Percentiles rank a stretch among this genome's conserved stretches.
Conservation (phyloP, 202 grass and related monocot species). For the Musa balbisiana region DNA sequence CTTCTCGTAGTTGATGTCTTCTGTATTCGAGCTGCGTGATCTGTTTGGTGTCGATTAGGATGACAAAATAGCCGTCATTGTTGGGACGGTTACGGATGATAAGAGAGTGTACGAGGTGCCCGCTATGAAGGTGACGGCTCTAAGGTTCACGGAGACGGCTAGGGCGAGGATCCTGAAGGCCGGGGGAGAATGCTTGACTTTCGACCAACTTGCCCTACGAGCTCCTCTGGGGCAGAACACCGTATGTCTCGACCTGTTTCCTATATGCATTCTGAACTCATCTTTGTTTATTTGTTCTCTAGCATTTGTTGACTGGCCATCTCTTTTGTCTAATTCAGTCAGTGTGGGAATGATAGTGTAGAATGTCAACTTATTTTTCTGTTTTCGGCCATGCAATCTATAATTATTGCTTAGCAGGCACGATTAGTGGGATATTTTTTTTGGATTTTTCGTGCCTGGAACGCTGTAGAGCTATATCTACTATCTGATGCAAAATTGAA, state of each 20-base stretch:
- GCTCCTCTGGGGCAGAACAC: conserved; percentile 8
- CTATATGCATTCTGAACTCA: not conserved
- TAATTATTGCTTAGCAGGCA: too few relatives aligned
- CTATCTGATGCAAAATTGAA: too few relatives aligned
- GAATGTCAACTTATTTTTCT: too few relatives aligned
- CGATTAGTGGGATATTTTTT: too few relatives aligned
- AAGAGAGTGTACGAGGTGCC: not conserved
- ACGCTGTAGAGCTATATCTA: too few relatives aligned
- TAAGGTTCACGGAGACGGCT: conserved; percentile 8
- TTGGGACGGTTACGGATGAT: conserved; percentile 6
- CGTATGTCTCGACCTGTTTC: not conserved
- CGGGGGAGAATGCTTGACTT: conserved; percentile 8
- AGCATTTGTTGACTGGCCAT: too few relatives aligned
- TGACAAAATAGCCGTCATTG: not conserved
- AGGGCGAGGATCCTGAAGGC: conserved; percentile 13
- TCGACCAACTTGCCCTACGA: conserved; percentile 8
- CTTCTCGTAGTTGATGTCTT: not conserved
- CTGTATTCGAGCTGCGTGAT: not conserved
- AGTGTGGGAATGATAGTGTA: too few relatives aligned
- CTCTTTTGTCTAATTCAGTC: too few relatives aligned
- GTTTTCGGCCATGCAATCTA: too few relatives aligned
- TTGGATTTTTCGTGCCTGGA: too few relatives aligned
- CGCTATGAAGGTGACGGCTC: not conserved
- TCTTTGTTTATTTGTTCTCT: not conserved
- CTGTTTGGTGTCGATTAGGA: not conserved